A percentile compares a stretch with the other conserved stretches of the same genome.
phyloP scores from a whole-genome alignment of 371 early-diverging fungal genomes.

The Mortierella sp. region DNA sequence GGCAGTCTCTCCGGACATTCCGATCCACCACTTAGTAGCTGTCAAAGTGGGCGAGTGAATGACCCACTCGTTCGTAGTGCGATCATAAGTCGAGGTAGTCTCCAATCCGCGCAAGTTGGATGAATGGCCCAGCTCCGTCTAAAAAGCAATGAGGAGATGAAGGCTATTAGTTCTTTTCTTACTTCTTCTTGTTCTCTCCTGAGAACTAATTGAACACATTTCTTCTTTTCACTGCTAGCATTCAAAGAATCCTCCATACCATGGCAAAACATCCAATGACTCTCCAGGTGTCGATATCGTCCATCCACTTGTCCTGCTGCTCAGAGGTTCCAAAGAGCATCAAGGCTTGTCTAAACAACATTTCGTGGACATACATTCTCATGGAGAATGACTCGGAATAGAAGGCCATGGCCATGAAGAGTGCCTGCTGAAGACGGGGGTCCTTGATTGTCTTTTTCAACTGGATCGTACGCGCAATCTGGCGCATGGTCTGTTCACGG shows the following conservation, averaged over 20 bases:
- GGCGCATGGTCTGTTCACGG: conserved; percentile 74
- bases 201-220: too few species aligned
- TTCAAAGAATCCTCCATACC: conserved; percentile 52
- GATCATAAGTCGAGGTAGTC: conserved; percentile 88
- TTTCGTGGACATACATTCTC: conserved; percentile 70
- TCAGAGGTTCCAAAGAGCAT: conserved; percentile 67
- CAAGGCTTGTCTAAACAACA: conserved; percentile 66
- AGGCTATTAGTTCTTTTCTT: neutral
- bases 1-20: conserved; percentile 85
- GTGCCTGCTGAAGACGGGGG: conserved; percentile 35
- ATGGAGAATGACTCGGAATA: conserved; percentile 72
- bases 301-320: conserved; percentile 66
- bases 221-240: too few species aligned
- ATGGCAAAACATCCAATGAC: conserved; percentile 78
- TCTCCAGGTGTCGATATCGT: conserved; percentile 60
- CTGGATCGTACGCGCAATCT: conserved; percentile 60
- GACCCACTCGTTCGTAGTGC: conserved; percentile 78
- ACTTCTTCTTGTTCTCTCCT: too few species aligned
- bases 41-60: conserved; percentile 88
- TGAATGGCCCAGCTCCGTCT: conserved; percentile 80
- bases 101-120: conserved; percentile 90
- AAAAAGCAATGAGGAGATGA: conserved; percentile 1
- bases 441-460: conserved; percentile 49
- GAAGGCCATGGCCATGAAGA: conserved; percentile 53
- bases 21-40: conserved; percentile 95